Conservation (phyloP, 768 basidiomycete species). For the Agaricus sinodeliciosus region DNA sequence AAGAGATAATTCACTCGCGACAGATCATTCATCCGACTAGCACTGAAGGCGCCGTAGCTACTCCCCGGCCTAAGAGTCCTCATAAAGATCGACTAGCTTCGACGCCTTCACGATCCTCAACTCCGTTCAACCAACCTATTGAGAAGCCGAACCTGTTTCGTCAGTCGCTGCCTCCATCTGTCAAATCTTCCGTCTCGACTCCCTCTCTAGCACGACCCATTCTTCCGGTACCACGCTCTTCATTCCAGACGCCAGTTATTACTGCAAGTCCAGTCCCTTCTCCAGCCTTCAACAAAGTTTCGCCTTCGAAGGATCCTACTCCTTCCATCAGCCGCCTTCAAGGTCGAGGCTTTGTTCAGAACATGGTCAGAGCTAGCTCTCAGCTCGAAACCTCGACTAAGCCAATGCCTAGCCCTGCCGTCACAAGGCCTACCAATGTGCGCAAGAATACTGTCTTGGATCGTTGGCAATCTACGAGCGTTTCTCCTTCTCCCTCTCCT, state of each 20-base stretch:
- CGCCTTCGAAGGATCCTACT: constrained; percentile 61
- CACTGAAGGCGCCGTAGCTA: not conserved
- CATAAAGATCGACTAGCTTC: not conserved
- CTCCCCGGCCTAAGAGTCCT: not conserved
- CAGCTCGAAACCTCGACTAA: constrained; percentile 39
- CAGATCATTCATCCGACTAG: not conserved
- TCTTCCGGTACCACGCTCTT: constrained; percentile 40
- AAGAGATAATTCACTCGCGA: not conserved
- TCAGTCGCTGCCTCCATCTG: constrained; percentile 20
- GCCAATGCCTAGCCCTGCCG: constrained; percentile 24
- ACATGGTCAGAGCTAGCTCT: constrained; percentile 66
- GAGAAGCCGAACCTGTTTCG: constrained; percentile 20
- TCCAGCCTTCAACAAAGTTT: constrained; percentile 52
- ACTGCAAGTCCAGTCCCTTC: constrained; percentile 39
- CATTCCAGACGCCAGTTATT: constrained; percentile 36
- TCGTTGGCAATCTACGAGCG: constrained; percentile 52
- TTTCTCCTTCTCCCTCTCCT: constrained; percentile 20
- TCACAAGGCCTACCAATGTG: constrained; percentile 23
- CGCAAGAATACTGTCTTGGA: constrained; percentile 58
- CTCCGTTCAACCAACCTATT: constrained; percentile 11
- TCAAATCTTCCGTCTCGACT: constrained; percentile 28
- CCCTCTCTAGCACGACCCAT: constrained; percentile 48
- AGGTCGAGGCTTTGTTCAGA: constrained; percentile 83
- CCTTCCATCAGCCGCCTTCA: constrained; percentile 79
- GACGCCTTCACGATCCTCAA: constrained; percentile 12